phyloP scores from a whole-genome alignment of 306 rosid genomes.

The Potentilla sterilis region DNA sequence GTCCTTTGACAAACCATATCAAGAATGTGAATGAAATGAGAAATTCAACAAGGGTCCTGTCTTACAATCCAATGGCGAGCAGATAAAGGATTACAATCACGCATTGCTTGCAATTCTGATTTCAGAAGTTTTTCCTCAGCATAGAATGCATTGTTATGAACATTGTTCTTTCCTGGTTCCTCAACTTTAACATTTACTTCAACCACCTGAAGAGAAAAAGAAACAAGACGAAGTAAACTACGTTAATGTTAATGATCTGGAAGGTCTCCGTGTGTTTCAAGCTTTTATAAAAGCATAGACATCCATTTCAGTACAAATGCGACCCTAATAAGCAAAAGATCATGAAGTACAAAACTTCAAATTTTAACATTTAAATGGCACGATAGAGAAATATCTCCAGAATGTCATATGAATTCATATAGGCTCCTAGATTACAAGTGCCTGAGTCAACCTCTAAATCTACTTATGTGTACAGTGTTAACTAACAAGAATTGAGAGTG shows the following conservation, averaged over 20 bases:
- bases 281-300: background rate
- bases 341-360: background rate
- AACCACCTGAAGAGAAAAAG: constrained; percentile 42
- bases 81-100: constrained; percentile 68
- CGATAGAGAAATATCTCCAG: background rate
- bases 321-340: background rate
- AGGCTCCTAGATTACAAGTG: background rate
- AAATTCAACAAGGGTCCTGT: constrained; percentile 10
- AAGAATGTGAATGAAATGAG: constrained; percentile 5
- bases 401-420: constrained; percentile 5
- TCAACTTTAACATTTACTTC: constrained; percentile 74
- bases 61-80: constrained; percentile 89
- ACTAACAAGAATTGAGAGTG: background rate
- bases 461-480: background rate
- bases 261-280: background rate
- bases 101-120: constrained; percentile 74
- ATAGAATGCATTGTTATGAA: constrained; percentile 77
- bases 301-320: background rate
- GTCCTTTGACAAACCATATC: background rate
- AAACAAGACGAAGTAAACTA: background rate
- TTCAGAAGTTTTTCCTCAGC: constrained; percentile 69
- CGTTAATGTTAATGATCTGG: background rate
- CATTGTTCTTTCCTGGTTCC: constrained; percentile 68
- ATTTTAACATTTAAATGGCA: background rate
- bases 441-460: background rate